Evolutionary conservation across 345 rosid genomes (phyloP), one percentile per base, ranked within the genome.

Genomic region (Syzygium grande): DNA sequence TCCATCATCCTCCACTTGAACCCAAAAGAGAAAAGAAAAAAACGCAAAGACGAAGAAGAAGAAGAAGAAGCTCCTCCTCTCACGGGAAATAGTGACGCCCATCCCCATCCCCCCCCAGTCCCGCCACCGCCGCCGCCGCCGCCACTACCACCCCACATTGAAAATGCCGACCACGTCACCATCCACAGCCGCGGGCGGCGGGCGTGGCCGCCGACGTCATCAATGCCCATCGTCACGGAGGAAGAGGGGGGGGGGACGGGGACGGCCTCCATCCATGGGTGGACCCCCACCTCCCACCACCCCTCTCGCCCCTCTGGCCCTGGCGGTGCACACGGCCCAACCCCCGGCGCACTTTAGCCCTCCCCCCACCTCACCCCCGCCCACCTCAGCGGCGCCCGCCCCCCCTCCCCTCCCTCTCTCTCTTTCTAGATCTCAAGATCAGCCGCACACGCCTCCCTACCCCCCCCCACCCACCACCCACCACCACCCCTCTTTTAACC

Each of bases 301-400:
- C 63, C 2, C 65, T 25, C 46, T 43, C 46, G 7, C 65, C 25
- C 43, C 78, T 11, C 55, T 86, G 87, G 85, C 83, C 79, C 52
- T 51, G 68, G 85, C 85, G 46, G 85, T 86, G 88, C 84, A 68
- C 91, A 46, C 84, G 80, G 53, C 89, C 87, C 87, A 89, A 86
- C 89, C 89, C 91, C 89, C 89, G 91, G 95, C 89, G 93, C 92
- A 93, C 92, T 90, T 92, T 93, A 93, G 93, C 87, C 84, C 87
- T 11, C 83, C 43, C 73, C n/a, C 12, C 85, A 73, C 79, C 89
- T 55, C 79, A 77, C 38, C 53, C 11, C 86, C 46, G 52, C 19
- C 54, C 84, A 63, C 85, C 89, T 77, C 58, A 55, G 61, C 89
- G 89, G 85, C 77, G 89, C 84, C 88, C 87, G 58, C 14, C 10